Base-by-base conservation (phyloP, 495 filamentous ascomycete genomes). In the Penicillium paradoxum region DNA sequence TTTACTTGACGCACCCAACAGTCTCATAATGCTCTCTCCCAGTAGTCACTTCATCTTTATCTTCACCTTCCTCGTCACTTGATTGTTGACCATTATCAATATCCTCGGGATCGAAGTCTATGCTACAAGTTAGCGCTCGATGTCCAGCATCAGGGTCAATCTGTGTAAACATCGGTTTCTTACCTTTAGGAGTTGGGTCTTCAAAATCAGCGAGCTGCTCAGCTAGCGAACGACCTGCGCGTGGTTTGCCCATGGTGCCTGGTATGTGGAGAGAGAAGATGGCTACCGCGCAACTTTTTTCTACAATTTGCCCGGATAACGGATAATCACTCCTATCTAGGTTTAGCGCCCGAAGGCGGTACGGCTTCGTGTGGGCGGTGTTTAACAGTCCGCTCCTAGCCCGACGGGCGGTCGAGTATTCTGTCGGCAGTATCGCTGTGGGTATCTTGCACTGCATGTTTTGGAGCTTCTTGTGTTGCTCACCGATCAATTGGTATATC, bases 101-200 rank as follows among this genome's bases (percentile, higher is more conserved):
- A 58, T 86, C 84, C 74, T 97, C 92, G 1, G 90, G 90, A 65
- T 98, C 92, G 62, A 88, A 87, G 65, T 98, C 92, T 96, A 60
- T 19, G 40, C 46, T 34, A 17, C 38, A 32, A 33, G 41, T 62
- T n/a, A 62, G 49, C 22, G 45, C 40, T 34, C 25, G 48, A 53
- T 19, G 47, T 42, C 19, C 29, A n/a, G 41, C 10, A 21, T 29
- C 11, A 36, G 25, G 45, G 32, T 34, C 27, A 22, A 52, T 32
- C 15, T 18, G 5, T 11, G 17, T 39, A 34, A 7, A 30, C 11
- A 18, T 13, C 15, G 15, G 55, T 58, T 25, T 32, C 29, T 8
- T 68, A 87, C 85, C 84, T 68, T 76, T 80, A 4, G 83, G 80
- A 38, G 79, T 72, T 45, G 80, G 78, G 62, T 84, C 80, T 19